Evolutionary conservation across 345 rosid species (phyloP).

Genomic region (Syzygium jambos): DNA sequence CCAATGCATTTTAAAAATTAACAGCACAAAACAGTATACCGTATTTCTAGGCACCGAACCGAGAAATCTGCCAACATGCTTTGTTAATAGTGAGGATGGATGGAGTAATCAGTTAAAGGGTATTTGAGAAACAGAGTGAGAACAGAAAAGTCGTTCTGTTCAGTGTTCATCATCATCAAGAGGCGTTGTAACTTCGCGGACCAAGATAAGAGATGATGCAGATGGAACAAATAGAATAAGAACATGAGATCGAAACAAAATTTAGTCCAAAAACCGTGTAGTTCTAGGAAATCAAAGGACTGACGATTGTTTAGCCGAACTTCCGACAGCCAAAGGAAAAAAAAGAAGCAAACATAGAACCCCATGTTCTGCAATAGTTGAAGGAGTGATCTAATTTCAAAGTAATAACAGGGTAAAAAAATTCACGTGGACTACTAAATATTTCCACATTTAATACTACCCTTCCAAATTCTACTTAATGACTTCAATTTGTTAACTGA

Average conservation of each 20-base stretch:
- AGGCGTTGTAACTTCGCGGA: too few species aligned
- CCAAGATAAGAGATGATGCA: too few species aligned
- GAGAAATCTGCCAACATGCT: too few species aligned
- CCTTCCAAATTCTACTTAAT: not conserved
- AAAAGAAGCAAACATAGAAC: not conserved
- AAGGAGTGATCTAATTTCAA: not conserved
- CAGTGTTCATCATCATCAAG: too few species aligned
- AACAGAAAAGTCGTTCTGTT: too few species aligned
- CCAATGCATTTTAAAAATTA: too few species aligned
- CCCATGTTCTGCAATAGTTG: not conserved
- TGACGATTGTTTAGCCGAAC: not conserved
- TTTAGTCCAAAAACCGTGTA: not conserved
- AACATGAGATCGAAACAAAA: not conserved
- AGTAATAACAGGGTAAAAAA: not conserved
- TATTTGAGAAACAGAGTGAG: too few species aligned
- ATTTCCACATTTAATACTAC: not conserved
- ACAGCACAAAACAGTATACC: too few species aligned
- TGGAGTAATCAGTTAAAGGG: too few species aligned
- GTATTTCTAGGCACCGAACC: too few species aligned
- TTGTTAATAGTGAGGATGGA: too few species aligned
- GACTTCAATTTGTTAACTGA: not conserved
- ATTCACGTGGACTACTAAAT: not conserved
- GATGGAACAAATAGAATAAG: too few species aligned
- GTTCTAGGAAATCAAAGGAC: not conserved
- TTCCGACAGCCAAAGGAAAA: not conserved